phyloP scores from a whole-genome alignment of 108 stramenopile genomes.

The Cyclotella choctawhatcheeana region DNA sequence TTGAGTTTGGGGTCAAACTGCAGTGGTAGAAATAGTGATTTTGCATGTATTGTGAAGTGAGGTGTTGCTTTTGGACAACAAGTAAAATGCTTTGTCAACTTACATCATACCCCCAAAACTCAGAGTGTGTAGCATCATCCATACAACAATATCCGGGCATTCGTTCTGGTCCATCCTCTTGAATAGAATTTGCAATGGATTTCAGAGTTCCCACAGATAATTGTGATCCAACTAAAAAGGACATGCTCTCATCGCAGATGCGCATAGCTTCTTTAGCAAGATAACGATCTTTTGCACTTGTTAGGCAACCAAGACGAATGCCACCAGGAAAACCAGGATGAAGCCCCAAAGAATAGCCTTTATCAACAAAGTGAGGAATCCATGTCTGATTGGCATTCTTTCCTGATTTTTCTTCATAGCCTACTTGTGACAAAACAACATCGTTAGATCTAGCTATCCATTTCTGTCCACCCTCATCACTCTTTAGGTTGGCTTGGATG shows the following conservation, averaged over 20 bases:
- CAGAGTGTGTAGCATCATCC: neutral
- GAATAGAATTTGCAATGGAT: neutral
- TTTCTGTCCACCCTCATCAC: too few species aligned
- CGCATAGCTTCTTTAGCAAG: neutral
- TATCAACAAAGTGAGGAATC: neutral
- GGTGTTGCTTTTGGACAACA: neutral
- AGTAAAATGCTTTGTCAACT: neutral
- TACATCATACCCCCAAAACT: neutral
- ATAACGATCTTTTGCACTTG: neutral
- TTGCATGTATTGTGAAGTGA: neutral
- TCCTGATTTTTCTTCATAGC: neutral
- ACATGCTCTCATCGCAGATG: neutral
- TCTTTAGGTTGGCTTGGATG: too few species aligned
- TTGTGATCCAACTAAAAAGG: neutral
- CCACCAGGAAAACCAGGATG: neutral
- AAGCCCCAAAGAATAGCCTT: neutral
- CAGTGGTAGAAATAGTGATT: neutral
- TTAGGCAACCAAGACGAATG: neutral
- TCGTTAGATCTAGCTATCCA: neutral
- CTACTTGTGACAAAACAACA: neutral
- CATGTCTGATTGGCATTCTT: conserved; percentile 1
- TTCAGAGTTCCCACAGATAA: conserved; percentile 4
- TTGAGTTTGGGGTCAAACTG: conserved; percentile 2
- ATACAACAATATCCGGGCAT: conserved; percentile 5
- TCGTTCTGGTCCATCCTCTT: neutral